A percentile compares a stretch with the other conserved stretches of the same genome.
phyloP scores from a whole-genome alignment of 352 stramenopile genomes.

The Blastocystis sp. region DNA sequence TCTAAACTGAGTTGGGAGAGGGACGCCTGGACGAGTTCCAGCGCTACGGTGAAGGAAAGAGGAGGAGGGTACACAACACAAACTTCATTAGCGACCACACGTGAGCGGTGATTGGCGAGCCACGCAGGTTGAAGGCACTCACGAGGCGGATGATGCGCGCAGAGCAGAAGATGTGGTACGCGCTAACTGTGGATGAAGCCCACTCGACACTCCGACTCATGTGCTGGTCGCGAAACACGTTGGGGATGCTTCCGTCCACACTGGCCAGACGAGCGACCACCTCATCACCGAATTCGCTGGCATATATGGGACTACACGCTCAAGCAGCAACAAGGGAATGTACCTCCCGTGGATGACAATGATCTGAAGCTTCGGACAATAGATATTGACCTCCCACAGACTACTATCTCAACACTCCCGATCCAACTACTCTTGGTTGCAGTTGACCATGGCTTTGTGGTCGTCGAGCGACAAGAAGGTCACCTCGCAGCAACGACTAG shows the following conservation, averaged over 20 bases:
- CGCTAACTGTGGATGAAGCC: constrained; percentile 7
- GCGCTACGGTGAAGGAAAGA: neutral
- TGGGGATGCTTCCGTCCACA: constrained; percentile 37
- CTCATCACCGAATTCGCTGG: constrained; percentile 38
- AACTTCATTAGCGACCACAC: constrained; percentile 43
- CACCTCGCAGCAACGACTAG: constrained; percentile 56
- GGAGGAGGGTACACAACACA: neutral
- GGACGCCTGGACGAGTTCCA: neutral
- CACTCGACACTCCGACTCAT: neutral
- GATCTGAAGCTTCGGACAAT: constrained; percentile 64
- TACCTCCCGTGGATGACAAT: constrained; percentile 61
- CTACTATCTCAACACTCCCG: neutral
- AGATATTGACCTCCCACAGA: constrained; percentile 65
- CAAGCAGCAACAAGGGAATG: neutral
- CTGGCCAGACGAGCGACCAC: constrained; percentile 38
- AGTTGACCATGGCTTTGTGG: constrained; percentile 18
- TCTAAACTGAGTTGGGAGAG: constrained; percentile 31
- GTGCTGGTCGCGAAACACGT: neutral
- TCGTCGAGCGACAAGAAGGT: constrained; percentile 58
- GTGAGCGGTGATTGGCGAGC: neutral
- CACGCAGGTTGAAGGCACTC: constrained; percentile 44
- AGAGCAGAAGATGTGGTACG: constrained; percentile 57
- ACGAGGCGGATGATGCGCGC: constrained; percentile 46
- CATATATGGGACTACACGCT: constrained; percentile 32
- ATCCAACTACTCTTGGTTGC: constrained; percentile 45